Conservation (phyloP, 2,329 filamentous ascomycete species). For the Arachnomyces sp. region DNA sequence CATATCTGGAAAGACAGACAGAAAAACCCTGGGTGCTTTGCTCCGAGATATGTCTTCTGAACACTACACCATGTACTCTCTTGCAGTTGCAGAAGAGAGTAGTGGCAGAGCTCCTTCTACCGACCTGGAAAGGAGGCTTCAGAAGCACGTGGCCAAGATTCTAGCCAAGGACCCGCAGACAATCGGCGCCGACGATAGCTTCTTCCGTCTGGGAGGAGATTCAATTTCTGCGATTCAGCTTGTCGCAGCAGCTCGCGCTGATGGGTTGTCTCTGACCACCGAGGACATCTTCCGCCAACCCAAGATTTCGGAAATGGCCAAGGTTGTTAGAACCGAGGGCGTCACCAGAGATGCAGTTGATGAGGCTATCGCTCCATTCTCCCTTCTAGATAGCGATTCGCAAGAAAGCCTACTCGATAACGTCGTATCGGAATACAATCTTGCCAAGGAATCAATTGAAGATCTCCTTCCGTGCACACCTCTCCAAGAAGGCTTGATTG, state of each 20-base stretch:
- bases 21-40: constrained; percentile 5
- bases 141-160: constrained; percentile 8
- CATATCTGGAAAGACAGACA: constrained; percentile 1
- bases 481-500: constrained; percentile 34
- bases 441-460: constrained; percentile 20
- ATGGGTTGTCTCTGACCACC: constrained; percentile 16
- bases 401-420: too few relatives aligned
- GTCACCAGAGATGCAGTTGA: too few relatives aligned
- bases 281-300: constrained; percentile 37
- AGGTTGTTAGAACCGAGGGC: background rate
- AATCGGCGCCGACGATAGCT: constrained; percentile 5
- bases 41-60: constrained; percentile 5
- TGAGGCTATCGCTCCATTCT: too few relatives aligned
- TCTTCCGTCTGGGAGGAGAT: constrained; percentile 8
- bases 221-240: constrained; percentile 7
- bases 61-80: background rate
- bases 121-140: constrained; percentile 19
- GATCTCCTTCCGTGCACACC: constrained; percentile 27
- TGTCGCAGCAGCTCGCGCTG: constrained; percentile 1
- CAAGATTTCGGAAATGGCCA: constrained; percentile 28
- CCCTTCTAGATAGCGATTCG: too few relatives aligned
- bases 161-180: constrained; percentile 7
- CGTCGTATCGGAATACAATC: constrained; percentile 7
- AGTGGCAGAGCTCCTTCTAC: background rate
- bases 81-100: too few relatives aligned